phyloP scores from a whole-genome alignment of 73 alveolate genomes.

The Urostyla sp. region DNA sequence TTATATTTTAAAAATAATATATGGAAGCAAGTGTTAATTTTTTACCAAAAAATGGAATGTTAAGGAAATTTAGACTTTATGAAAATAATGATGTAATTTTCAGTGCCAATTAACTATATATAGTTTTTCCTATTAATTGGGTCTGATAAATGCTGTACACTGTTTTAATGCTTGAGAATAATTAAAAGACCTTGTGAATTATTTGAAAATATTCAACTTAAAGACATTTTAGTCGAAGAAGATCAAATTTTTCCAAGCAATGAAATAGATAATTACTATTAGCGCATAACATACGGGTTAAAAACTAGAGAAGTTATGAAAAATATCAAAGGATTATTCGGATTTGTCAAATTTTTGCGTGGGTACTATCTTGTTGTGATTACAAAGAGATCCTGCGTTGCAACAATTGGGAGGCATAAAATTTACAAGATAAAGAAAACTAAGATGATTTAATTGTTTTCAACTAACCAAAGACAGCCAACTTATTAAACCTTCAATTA shows the following conservation, averaged over 20 bases:
- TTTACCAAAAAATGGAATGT: slow-evolving; percentile 49
- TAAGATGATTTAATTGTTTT: slow-evolving; percentile 49
- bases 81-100: slow-evolving; percentile 6
- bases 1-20: not conserved
- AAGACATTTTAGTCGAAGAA: slow-evolving; percentile 48
- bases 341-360: slow-evolving; percentile 63
- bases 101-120: no score
- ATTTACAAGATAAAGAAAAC: slow-evolving; percentile 65
- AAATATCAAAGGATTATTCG: slow-evolving; percentile 62
- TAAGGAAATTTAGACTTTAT: slow-evolving; percentile 24
- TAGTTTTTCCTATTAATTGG: slow-evolving; percentile 24
- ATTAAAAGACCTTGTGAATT: slow-evolving; percentile 28
- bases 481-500: slow-evolving; percentile 49
- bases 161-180: slow-evolving; percentile 32
- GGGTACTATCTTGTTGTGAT: slow-evolving; percentile 69
- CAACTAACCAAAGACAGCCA: not conserved
- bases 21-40: slow-evolving; percentile 57
- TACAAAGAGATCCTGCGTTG: slow-evolving; percentile 59
- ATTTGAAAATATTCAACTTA: not conserved
- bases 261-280: slow-evolving; percentile 21
- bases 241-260: not conserved
- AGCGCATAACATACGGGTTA: slow-evolving; percentile 13
- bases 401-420: slow-evolving; percentile 62
- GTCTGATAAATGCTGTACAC: slow-evolving; percentile 44
- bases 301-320: not conserved